A percentile compares a stretch with the other conserved stretches of the same genome.
These are phyloP conservation scores for Ilex paraguariensis DNA, from an alignment of 305 asterid species.

Conservation along the genomic window DNA sequence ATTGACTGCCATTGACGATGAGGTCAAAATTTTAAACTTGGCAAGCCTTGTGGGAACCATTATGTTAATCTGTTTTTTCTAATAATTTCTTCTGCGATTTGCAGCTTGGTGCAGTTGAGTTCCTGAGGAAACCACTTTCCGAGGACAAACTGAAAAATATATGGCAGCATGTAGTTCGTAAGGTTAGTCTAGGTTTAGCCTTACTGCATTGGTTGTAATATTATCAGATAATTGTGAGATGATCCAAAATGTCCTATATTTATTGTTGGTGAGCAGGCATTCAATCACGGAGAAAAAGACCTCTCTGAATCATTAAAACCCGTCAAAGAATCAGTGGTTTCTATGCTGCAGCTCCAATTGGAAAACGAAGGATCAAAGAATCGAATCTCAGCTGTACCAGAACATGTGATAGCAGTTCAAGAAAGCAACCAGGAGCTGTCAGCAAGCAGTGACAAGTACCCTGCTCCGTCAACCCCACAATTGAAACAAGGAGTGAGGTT, in stretches of 20 bases:
- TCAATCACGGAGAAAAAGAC: conserved; percentile 38
- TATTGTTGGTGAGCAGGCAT: conserved; percentile 37
- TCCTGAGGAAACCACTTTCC: conserved; percentile 43
- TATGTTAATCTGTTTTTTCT: neutral
- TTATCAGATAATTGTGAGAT: neutral
- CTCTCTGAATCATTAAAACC: conserved; percentile 26
- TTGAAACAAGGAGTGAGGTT: conserved; percentile 36
- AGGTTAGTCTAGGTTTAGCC: conserved; percentile 24
- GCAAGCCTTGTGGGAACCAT: neutral
- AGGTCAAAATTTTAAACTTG: neutral
- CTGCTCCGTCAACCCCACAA: conserved; percentile 52
- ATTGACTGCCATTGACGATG: no score
- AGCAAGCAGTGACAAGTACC: conserved; percentile 32
- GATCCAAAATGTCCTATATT: conserved; percentile 7
- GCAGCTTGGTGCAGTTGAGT: conserved; percentile 57
- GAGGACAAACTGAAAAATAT: conserved; percentile 45
- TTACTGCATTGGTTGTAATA: neutral
- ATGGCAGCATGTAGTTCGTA: conserved; percentile 51
- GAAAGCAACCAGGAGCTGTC: conserved; percentile 16
- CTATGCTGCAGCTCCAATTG: conserved; percentile 25
- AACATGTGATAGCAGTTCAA: conserved; percentile 8
- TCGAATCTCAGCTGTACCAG: conserved; percentile 10
- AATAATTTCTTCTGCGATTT: neutral
- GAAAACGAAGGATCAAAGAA: conserved; percentile 15
- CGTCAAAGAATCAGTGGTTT: conserved; percentile 32